A percentile compares a stretch with the other conserved stretches of the same genome.
phyloP scores from a whole-genome alignment of 1,139 yeast species.

The Pichia terricola region DNA sequence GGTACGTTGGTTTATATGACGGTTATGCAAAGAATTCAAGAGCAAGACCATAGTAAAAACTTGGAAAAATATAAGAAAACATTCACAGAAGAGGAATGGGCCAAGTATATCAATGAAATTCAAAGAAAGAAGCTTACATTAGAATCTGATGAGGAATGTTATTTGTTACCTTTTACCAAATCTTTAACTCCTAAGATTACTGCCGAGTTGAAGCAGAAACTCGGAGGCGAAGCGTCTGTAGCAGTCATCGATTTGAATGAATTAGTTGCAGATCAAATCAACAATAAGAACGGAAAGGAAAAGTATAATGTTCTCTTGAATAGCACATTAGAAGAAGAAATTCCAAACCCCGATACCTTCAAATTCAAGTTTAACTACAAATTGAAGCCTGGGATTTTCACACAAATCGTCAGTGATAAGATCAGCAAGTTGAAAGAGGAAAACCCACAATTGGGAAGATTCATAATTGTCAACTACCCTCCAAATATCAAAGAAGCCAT shows the following conservation, averaged over 20 bases:
- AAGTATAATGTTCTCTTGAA: conserved; percentile 34
- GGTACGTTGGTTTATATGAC: conserved; percentile 25
- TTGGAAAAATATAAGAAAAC: conserved; percentile 33
- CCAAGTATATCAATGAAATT: conserved; percentile 38
- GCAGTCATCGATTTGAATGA: conserved; percentile 39
- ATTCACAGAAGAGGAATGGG: conserved; percentile 55
- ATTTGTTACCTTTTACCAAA: conserved; percentile 32
- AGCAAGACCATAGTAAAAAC: conserved; percentile 23
- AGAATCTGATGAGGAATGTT: conserved; percentile 27
- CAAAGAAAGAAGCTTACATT: conserved; percentile 45
- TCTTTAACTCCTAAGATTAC: conserved; percentile 15
- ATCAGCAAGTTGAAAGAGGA: conserved; percentile 27
- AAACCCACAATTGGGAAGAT: conserved; percentile 34
- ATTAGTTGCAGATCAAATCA: conserved; percentile 37
- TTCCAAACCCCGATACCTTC: conserved; percentile 18
- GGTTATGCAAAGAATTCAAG: conserved; percentile 23
- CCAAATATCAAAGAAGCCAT: conserved; percentile 52
- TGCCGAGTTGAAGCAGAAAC: conserved; percentile 4
- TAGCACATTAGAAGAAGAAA: conserved; percentile 21
- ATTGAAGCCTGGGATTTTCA: conserved; percentile 49
- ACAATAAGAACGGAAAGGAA: conserved; percentile 28
- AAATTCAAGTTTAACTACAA: conserved; percentile 26
- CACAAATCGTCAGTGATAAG: conserved; percentile 45
- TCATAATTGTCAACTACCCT: conserved; percentile 47
- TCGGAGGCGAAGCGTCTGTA: conserved; percentile 20